Conservation (phyloP, 768 basidiomycete species). For the Russula olivacea region DNA sequence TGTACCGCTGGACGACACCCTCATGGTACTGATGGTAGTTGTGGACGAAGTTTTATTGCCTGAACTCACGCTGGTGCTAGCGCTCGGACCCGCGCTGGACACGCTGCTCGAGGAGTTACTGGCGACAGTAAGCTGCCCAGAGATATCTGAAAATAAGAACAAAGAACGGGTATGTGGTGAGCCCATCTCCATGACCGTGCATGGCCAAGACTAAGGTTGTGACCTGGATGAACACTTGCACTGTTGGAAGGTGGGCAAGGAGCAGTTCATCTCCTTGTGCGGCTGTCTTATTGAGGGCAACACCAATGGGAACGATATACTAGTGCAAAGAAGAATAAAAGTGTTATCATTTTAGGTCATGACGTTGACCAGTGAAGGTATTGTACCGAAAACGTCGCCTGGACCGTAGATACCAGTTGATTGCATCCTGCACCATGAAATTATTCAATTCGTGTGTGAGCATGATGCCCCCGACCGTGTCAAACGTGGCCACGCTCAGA, state of each 20-base stretch:
- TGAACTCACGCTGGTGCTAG: not conserved
- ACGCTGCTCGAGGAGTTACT: too few species aligned
- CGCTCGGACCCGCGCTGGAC: too few species aligned
- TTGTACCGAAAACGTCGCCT: slow-evolving; percentile 41
- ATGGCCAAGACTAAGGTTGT: not conserved
- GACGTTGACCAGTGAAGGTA: not conserved
- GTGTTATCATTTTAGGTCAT: not conserved
- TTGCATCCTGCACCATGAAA: slow-evolving; percentile 53
- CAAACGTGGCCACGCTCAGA: slow-evolving; percentile 9
- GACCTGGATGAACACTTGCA: slow-evolving; percentile 34
- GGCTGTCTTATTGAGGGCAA: slow-evolving; percentile 48
- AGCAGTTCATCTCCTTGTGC: slow-evolving; percentile 44
- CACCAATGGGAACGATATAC: slow-evolving; percentile 48
- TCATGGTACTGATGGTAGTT: not conserved
- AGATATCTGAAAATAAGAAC: too few species aligned
- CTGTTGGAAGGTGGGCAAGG: slow-evolving; percentile 41
- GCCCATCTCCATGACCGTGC: not conserved
- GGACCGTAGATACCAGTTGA: slow-evolving; percentile 46
- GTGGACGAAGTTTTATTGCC: not conserved
- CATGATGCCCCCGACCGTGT: slow-evolving; percentile 41
- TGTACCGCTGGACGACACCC: not conserved
- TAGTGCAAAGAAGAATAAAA: not conserved
- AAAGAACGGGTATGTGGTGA: not conserved
- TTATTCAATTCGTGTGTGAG: slow-evolving; percentile 56
- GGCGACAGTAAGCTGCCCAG: too few species aligned